These are phyloP conservation scores for Suillus subluteus DNA, from an alignment of 768 basidiomycete species.

Conservation along the genomic window DNA sequence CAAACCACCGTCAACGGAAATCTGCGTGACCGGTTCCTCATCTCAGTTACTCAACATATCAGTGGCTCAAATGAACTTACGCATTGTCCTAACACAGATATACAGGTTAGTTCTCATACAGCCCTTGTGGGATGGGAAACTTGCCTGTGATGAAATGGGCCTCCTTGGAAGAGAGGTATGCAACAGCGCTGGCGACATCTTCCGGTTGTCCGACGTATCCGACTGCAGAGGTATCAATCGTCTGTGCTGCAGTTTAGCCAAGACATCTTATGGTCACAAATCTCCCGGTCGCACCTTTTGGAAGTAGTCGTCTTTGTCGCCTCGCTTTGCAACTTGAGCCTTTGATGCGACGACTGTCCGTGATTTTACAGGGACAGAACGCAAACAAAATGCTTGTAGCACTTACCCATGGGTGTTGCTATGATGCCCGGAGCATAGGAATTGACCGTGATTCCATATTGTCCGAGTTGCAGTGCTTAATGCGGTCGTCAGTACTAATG, in stretches of 20 bases:
- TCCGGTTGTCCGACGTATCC: conserved; percentile 33
- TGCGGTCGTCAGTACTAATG: background rate
- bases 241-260: background rate
- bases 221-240: conserved; percentile 9
- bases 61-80: conserved; percentile 12
- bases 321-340: background rate
- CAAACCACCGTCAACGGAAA: conserved; percentile 19
- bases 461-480: conserved; percentile 30
- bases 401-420: conserved; percentile 33
- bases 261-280: background rate
- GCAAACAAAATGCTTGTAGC: background rate
- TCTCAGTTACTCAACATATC: background rate
- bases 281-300: conserved; percentile 1
- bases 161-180: conserved; percentile 38
- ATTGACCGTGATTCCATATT: conserved; percentile 41
- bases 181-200: conserved; percentile 35
- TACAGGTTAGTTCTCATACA: background rate
- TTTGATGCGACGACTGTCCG: background rate
- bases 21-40: background rate
- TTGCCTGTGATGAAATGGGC: conserved; percentile 40
- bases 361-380: background rate
- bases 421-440: conserved; percentile 41
- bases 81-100: conserved; percentile 15
- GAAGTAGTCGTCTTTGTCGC: background rate
- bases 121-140: background rate